Conservation (phyloP, 2,329 filamentous ascomycete species). For the Cercospora sp. region DNA sequence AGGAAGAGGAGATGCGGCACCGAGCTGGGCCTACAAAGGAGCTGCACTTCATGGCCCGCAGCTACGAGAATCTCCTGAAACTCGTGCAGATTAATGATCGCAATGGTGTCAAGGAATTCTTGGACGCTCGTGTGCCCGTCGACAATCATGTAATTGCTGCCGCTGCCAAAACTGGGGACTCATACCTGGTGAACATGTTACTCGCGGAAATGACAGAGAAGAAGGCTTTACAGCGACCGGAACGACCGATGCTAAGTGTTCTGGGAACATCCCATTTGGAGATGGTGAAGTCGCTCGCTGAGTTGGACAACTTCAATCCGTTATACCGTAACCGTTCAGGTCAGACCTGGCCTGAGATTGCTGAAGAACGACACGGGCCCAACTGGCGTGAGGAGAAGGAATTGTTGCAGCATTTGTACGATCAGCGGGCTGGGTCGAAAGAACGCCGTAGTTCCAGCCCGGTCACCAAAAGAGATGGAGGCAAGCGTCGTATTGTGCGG, state of each 20-base stretch:
- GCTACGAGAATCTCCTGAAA: conserved; percentile 50
- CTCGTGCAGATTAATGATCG: conserved; percentile 52
- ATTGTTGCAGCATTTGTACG: conserved; percentile 73
- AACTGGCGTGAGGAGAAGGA: conserved; percentile 88
- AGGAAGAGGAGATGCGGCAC: conserved; percentile 49
- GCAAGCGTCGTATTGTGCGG: conserved; percentile 29
- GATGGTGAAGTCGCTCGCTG: conserved; percentile 62
- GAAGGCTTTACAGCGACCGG: conserved; percentile 64
- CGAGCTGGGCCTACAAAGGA: conserved; percentile 40
- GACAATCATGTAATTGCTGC: conserved; percentile 88
- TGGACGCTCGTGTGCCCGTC: conserved; percentile 43
- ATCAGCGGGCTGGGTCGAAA: conserved; percentile 45
- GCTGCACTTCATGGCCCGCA: conserved; percentile 52
- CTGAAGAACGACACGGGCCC: conserved; percentile 76
- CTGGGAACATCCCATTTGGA: conserved; percentile 86
- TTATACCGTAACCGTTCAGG: conserved; percentile 71
- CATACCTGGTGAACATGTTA: conserved; percentile 76
- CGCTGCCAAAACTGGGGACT: conserved; percentile 87
- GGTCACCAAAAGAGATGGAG: conserved; percentile 37
- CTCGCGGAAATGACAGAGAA: conserved; percentile 59
- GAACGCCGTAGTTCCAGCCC: conserved; percentile 39
- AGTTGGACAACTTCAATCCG: conserved; percentile 68
- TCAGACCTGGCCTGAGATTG: conserved; percentile 83
- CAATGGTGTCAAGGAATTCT: conserved; percentile 50
- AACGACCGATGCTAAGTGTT: conserved; percentile 90